These are phyloP conservation scores for Lentinula lateritia DNA, from an alignment of 768 basidiomycete genomes.

Conservation along the genomic window DNA sequence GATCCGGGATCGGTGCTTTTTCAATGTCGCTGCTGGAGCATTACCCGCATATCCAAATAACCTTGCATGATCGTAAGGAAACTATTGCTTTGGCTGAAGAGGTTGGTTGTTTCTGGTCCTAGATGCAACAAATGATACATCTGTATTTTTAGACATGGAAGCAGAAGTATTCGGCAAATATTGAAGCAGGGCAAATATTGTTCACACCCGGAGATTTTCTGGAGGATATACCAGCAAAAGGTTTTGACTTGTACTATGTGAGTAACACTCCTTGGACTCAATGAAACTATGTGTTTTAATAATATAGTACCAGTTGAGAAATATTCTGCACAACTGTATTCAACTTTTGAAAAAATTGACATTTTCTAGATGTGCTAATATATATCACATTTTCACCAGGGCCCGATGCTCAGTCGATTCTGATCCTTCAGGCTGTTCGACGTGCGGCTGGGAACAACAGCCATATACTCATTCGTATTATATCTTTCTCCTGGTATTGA, in stretches of 20 bases:
- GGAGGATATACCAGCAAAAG: slow-evolving; percentile 18
- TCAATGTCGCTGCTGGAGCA: slow-evolving; percentile 21
- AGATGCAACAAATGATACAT: neutral
- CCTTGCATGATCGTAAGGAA: slow-evolving; percentile 24
- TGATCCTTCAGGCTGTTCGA: slow-evolving; percentile 23
- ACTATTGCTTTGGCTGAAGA: slow-evolving; percentile 16
- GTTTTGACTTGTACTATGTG: slow-evolving; percentile 26
- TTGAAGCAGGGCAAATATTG: slow-evolving; percentile 18
- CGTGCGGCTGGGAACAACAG: too few relatives aligned
- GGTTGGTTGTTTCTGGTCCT: too few relatives aligned
- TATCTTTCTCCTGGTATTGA: too few relatives aligned
- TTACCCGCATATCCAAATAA: slow-evolving; percentile 23
- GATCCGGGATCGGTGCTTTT: slow-evolving; percentile 26
- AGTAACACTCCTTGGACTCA: too few relatives aligned
- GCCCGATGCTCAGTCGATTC: slow-evolving; percentile 21
- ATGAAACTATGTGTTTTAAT: too few relatives aligned
- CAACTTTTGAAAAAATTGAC: neutral
- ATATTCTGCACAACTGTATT: slow-evolving; percentile 23
- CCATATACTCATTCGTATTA: too few relatives aligned
- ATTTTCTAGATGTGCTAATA: neutral
- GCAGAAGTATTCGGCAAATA: slow-evolving; percentile 16
- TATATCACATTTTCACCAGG: neutral
- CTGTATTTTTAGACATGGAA: neutral
- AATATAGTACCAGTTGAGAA: slow-evolving; percentile 17
- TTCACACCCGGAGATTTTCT: slow-evolving; percentile 26